phyloP scores from a whole-genome alignment of 345 rosid species.

The Eucalyptus polyanthemos region DNA sequence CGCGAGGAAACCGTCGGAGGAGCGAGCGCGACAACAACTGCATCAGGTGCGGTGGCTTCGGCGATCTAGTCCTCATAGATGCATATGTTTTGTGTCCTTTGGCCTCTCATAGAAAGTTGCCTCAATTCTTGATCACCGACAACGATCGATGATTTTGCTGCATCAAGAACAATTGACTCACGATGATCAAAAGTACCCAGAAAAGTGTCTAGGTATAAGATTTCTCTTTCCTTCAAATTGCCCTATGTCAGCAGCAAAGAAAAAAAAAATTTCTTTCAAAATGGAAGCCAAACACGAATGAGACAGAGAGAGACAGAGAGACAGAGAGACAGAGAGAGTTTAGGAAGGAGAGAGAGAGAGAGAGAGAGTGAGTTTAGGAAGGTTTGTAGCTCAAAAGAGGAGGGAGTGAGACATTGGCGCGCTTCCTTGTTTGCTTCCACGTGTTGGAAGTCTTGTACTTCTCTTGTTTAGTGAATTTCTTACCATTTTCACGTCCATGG shows the following conservation, averaged over 20 bases:
- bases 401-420: constrained; percentile 2
- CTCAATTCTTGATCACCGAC: not conserved
- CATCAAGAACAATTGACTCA: not conserved
- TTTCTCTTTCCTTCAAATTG: not conserved
- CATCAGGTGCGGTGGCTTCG: constrained; percentile 42
- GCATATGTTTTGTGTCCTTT: constrained; percentile 24
- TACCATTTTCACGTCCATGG: not conserved
- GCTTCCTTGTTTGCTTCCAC: not conserved
- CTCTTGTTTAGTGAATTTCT: not conserved
- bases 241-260: not conserved
- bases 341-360: not conserved
- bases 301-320: not conserved
- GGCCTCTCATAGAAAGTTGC: not conserved
- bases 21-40: constrained; percentile 11
- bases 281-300: not conserved
- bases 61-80: constrained; percentile 83
- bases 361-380: constrained; percentile 1
- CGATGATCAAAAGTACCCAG: not conserved
- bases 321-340: not conserved
- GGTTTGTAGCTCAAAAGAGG: not conserved
- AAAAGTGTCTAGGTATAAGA: not conserved
- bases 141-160: not conserved
- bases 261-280: not conserved
- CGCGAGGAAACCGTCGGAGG: constrained; percentile 23
- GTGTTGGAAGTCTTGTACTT: not conserved